Evolutionary conservation across 73 alveolate species (phyloP).

Genomic region (Paramecium caudatum): DNA sequence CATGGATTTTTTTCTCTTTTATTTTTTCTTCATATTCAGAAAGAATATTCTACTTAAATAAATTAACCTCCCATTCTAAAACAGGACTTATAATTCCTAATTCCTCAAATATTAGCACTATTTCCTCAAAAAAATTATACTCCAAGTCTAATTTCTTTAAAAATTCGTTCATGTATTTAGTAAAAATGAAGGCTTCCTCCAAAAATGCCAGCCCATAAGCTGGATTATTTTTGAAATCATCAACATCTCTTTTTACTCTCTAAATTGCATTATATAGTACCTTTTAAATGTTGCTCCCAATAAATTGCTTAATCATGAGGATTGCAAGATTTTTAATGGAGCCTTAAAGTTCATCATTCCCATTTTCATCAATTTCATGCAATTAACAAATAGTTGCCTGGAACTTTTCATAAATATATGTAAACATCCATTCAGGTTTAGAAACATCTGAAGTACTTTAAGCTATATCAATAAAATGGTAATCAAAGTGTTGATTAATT

Average conservation of each 20-base stretch:
- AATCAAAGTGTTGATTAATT: conserved; percentile 5
- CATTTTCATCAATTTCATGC: background rate
- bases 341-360: background rate
- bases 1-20: background rate
- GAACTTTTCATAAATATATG: conserved; percentile 2
- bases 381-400: background rate
- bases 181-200: background rate
- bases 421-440: background rate
- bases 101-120: background rate
- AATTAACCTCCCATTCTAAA: conserved; percentile 13
- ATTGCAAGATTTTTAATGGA: background rate
- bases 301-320: background rate
- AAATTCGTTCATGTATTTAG: background rate
- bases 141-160: too few species aligned
- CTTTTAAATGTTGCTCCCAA: background rate
- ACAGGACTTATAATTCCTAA: background rate
- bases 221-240: background rate
- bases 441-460: background rate
- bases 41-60: background rate
- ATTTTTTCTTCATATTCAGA: conserved; percentile 11
- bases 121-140: conserved; percentile 11
- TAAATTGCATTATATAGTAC: background rate
- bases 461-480: background rate
- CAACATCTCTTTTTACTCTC: conserved; percentile 24
- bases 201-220: background rate